Evolutionary conservation across 768 basidiomycete species (phyloP).

Genomic region (Pulveroboletus sp.): DNA sequence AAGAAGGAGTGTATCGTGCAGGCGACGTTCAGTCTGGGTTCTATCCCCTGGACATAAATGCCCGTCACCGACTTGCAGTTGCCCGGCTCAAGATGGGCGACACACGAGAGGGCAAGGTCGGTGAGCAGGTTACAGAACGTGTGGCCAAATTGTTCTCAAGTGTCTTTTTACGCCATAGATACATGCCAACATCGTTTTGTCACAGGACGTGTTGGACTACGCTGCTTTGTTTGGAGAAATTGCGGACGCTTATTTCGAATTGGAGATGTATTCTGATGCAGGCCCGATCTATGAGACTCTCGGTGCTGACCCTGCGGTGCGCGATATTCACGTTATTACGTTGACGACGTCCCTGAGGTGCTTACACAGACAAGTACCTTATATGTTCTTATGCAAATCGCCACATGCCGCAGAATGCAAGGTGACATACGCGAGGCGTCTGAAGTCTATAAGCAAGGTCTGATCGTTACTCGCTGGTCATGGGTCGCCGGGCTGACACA

Average conservation of each 20-base stretch:
- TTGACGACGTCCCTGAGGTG: background rate
- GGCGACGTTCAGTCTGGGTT: background rate
- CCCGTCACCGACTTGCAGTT: conserved; percentile 78
- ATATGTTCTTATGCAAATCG: conserved; percentile 53
- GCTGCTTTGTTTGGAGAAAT: conserved; percentile 76
- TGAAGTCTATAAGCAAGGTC: conserved; percentile 81
- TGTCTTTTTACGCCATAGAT: conserved; percentile 41
- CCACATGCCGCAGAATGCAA: conserved; percentile 72
- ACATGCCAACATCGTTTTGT: conserved; percentile 68
- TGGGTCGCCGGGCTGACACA: conserved; percentile 16
- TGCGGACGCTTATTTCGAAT: conserved; percentile 69
- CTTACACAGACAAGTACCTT: background rate
- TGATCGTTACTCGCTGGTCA: background rate
- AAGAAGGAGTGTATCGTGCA: conserved; percentile 33
- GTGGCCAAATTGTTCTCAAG: background rate
- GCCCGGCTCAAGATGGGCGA: conserved; percentile 78
- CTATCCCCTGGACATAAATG: conserved; percentile 15
- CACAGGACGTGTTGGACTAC: conserved; percentile 71
- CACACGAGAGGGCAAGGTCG: conserved; percentile 76
- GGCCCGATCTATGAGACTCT: background rate
- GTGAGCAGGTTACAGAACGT: background rate
- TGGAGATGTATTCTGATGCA: background rate
- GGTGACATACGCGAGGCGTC: conserved; percentile 73
- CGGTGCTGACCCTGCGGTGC: background rate
- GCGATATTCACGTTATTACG: background rate